Conservation (phyloP, 768 basidiomycete species). For the Pholiota conissans region DNA sequence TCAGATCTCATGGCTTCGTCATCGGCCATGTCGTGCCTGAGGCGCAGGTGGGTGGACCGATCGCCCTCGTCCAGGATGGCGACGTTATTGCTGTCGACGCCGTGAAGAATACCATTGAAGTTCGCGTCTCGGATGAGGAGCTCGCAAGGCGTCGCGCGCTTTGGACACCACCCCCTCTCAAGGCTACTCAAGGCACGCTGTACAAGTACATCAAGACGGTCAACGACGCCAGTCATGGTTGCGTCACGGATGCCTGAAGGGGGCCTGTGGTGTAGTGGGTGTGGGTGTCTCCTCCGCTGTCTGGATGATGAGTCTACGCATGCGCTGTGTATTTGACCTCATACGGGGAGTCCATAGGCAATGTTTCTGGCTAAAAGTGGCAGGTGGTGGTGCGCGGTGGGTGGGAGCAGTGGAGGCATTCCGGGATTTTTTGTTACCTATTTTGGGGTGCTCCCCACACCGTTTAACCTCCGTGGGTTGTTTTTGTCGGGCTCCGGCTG, state of each 20-base stretch:
- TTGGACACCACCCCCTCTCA: conserved; percentile 87
- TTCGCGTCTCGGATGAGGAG: conserved; percentile 78
- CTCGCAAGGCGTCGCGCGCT: conserved; percentile 64
- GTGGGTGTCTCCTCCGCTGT: too few relatives aligned
- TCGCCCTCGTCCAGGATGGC: conserved; percentile 87
- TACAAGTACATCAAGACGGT: conserved; percentile 91
- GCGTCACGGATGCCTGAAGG: conserved; percentile 77
- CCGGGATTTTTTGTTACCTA: background rate
- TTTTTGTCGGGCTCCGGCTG: background rate
- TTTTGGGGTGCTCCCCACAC: background rate
- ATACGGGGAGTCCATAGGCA: background rate
- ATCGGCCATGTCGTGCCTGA: conserved; percentile 98
- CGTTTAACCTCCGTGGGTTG: conserved; percentile 2
- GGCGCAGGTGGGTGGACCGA: conserved; percentile 91
- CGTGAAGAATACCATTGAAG: conserved; percentile 78
- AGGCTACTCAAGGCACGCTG: conserved; percentile 77
- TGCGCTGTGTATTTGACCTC: too few relatives aligned
- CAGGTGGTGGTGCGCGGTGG: background rate
- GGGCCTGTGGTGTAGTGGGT: background rate
- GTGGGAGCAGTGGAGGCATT: background rate
- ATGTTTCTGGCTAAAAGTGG: background rate
- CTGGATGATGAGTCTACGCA: background rate
- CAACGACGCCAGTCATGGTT: conserved; percentile 89
- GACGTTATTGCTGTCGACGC: conserved; percentile 90
- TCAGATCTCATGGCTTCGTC: conserved; percentile 92